phyloP scores from a whole-genome alignment of 768 basidiomycete genomes.

The Phanerodontia chrysosporium region DNA sequence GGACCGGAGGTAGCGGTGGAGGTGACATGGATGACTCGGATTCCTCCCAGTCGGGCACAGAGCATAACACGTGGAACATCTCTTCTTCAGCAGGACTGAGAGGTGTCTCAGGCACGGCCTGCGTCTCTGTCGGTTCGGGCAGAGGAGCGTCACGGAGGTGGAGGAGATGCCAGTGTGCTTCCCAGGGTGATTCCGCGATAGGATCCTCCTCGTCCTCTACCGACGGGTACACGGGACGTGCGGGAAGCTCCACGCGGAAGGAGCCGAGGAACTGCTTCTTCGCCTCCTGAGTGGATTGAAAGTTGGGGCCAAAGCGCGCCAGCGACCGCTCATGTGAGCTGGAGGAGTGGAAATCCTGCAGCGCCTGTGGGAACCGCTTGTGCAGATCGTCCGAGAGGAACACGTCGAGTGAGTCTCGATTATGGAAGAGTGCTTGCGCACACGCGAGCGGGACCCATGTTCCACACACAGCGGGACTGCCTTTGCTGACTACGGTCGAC shows the following conservation, averaged over 20 bases:
- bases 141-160: background rate
- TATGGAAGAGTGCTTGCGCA: conserved; percentile 49
- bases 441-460: conserved; percentile 66
- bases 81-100: conserved; percentile 68
- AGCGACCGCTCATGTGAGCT: conserved; percentile 44
- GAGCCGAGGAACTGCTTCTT: conserved; percentile 25
- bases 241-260: conserved; percentile 20
- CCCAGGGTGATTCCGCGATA: background rate
- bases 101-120: conserved; percentile 38
- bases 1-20: background rate
- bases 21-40: background rate
- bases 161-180: background rate
- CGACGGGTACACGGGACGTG: conserved; percentile 11
- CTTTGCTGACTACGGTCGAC: conserved; percentile 49
- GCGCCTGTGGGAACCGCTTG: conserved; percentile 57
- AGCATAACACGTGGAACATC: conserved; percentile 62
- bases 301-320: conserved; percentile 63
- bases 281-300: conserved; percentile 47
- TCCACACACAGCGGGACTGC: conserved; percentile 51
- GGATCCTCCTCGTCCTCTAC: background rate
- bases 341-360: conserved; percentile 53
- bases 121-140: background rate
- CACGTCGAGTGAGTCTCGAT: conserved; percentile 44
- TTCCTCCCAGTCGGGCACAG: conserved; percentile 26
- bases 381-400: conserved; percentile 63